Conservation (phyloP, 192 early-diverging fungal genomes). For the Coemansia sp. region DNA sequence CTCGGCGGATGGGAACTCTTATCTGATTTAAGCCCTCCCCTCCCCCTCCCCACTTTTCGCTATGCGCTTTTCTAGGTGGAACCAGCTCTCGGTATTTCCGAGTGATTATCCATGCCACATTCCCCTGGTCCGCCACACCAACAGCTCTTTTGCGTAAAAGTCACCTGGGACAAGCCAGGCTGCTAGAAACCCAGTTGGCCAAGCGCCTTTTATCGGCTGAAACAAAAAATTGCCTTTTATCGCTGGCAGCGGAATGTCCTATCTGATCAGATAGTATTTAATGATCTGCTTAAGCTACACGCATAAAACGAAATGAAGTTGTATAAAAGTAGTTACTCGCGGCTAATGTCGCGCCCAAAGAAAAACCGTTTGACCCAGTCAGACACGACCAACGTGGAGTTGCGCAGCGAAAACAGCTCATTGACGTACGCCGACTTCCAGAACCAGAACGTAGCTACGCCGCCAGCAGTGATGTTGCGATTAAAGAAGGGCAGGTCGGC, state of each 20-base stretch:
- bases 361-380: conserved; percentile 90
- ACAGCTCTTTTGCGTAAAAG: no score
- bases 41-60: neutral
- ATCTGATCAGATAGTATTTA: neutral
- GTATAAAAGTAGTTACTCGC: conserved; percentile 63
- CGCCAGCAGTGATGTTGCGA: conserved; percentile 58
- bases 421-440: conserved; percentile 72
- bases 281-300: neutral
- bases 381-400: conserved; percentile 73
- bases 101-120: neutral
- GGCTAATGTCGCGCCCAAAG: conserved; percentile 88
- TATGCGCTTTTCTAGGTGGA: neutral
- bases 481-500: conserved; percentile 62
- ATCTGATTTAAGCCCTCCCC: neutral
- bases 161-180: no score
- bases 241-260: neutral
- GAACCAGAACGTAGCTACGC: conserved; percentile 71
- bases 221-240: neutral
- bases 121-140: no score
- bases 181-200: no score
- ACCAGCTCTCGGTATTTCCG: neutral
- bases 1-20: neutral
- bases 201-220: neutral
- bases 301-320: neutral
- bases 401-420: conserved; percentile 83